These are phyloP conservation scores for Seminavis robusta DNA, from an alignment of 108 stramenopile genomes.

Conservation along the genomic window DNA sequence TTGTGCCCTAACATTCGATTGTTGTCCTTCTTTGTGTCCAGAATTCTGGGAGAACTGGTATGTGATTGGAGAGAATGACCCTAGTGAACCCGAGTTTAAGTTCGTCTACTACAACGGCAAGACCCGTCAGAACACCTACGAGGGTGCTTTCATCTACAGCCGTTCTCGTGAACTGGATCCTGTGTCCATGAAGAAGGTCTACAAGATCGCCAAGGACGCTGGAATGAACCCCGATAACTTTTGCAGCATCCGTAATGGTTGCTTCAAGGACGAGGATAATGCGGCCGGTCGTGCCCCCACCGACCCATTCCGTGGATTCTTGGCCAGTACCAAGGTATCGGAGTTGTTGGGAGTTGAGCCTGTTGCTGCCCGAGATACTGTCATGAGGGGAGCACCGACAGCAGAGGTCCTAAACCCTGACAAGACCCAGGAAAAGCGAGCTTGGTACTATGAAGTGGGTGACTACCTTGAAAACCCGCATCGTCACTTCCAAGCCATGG, in stretches of 20 bases:
- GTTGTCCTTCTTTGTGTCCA: conserved; percentile 17
- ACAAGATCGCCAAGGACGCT: conserved; percentile 83
- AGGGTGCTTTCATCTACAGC: conserved; percentile 96
- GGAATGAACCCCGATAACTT: conserved; percentile 91
- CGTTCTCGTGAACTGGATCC: conserved; percentile 72
- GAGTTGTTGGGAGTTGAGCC: conserved; percentile 85
- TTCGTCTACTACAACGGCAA: conserved; percentile 97
- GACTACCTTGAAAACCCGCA: conserved; percentile 87
- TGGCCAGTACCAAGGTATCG: conserved; percentile 84
- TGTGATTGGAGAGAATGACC: conserved; percentile 83
- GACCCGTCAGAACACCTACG: conserved; percentile 95
- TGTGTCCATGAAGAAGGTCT: conserved; percentile 79
- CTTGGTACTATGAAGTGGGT: conserved; percentile 88
- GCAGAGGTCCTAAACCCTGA: conserved; percentile 17
- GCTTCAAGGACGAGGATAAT: conserved; percentile 48
- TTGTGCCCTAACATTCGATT: neutral
- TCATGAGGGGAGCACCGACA: conserved; percentile 19
- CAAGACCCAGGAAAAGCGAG: conserved; percentile 17
- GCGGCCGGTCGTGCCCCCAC: conserved; percentile 42
- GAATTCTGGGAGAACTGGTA: conserved; percentile 99
- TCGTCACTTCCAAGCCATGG: conserved; percentile 78
- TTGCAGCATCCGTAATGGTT: conserved; percentile 88
- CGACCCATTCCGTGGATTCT: conserved; percentile 73
- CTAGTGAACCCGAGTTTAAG: conserved; percentile 83
- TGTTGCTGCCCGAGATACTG: conserved; percentile 70